These are phyloP conservation scores for Penicillium sumatraense DNA, from an alignment of 2,329 filamentous ascomycete genomes.

Conservation along the genomic window DNA sequence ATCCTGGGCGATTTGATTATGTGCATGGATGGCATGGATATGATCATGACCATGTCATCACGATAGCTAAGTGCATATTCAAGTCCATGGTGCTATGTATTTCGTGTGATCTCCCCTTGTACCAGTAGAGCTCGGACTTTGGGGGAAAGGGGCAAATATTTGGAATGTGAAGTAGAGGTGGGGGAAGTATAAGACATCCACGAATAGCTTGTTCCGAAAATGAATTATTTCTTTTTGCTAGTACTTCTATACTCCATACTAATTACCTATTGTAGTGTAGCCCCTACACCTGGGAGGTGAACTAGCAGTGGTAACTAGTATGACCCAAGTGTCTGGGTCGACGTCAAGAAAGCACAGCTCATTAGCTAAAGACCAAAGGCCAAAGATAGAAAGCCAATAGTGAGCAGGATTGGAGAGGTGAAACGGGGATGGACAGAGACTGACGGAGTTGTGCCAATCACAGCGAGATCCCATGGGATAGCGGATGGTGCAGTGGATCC, in stretches of 20 bases:
- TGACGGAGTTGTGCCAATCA: conserved; percentile 25
- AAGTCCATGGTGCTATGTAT: conserved; percentile 1
- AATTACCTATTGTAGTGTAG: too few species aligned
- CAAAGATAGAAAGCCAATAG: conserved; percentile 4
- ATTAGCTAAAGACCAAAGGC: not conserved
- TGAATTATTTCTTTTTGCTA: not conserved
- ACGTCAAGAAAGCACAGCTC: too few species aligned
- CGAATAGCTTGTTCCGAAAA: conserved; percentile 1
- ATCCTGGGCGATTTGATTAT: not conserved
- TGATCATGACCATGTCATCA: conserved; percentile 3
- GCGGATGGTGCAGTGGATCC: conserved; percentile 6
- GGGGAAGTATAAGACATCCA: not conserved
- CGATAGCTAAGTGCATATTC: too few species aligned
- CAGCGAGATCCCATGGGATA: not conserved
- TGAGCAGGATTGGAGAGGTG: conserved; percentile 6
- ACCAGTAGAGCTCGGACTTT: conserved; percentile 2
- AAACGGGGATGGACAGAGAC: conserved; percentile 16
- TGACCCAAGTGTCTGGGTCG: too few species aligned
- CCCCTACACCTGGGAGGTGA: too few species aligned
- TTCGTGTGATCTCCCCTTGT: not conserved
- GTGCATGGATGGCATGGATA: too few species aligned
- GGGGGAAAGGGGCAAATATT: not conserved
- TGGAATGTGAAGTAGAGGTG: not conserved
- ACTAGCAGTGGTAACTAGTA: too few species aligned
- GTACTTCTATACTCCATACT: too few species aligned